Evolutionary conservation across 306 rosid species (phyloP), one percentile per base, ranked within the genome.

Genomic region (Quercus parvula): DNA sequence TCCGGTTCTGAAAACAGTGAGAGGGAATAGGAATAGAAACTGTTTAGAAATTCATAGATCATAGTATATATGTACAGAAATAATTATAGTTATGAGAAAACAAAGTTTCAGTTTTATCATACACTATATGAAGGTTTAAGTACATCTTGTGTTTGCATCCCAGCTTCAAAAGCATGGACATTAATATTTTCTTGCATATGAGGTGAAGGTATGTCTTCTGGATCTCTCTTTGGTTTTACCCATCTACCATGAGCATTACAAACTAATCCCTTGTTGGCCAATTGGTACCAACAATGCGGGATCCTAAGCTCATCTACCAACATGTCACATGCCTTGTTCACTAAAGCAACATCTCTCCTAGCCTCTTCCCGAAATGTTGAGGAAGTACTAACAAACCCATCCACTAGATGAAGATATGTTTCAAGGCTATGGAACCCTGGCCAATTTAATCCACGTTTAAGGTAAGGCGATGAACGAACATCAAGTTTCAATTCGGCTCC

Each of bases 201-300:
- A 57, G 91, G 90, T 9, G 92, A 89, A 82, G 97, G 97, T 38
- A 92, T 78, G 68, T 92, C 94, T 51, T 92, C 94, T 0, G 78
- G 78, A 56, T 87, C 89, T 86, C 92, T 85, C 56, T 59, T 86
- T 41, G 92, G 91, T 66, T 84, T 92, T 27, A 92, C 97, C 97
- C 97, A 92, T 87, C 94, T 84, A 24, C 97, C 97, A 56, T 87
- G 79, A 71, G 30, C 81, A 58, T 90, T 90, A 54, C 88, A 64
- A 11, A 92, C 91, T 78, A 90, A 74, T 7, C 94, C 97, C 58
- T 89, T 90, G 66, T 92, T 85, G 12, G 88, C 87, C 76, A 86
- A 70, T 55, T 88, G 93, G 82, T 84, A 88, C 97, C 97, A 92
- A 75, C 79, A 88, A 12, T 75, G 86, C 15, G 97, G 93, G 10